Percentiles rank a stretch among this genome's conserved stretches.
phyloP scores from a whole-genome alignment of 148 eudicot genomes.

The Bassia scoparia region DNA sequence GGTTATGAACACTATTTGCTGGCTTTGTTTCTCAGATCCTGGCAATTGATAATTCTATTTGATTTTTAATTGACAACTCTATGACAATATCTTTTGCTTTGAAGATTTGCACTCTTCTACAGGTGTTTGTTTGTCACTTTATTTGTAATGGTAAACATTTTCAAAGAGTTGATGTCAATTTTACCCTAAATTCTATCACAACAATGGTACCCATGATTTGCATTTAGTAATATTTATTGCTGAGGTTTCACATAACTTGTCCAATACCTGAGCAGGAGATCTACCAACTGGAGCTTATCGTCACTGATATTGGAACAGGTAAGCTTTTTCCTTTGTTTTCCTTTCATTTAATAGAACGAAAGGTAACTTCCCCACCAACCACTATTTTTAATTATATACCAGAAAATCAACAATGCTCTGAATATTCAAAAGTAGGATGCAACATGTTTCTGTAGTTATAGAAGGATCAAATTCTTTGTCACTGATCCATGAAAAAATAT shows the following conservation, averaged over 20 bases:
- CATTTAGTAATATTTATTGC: neutral
- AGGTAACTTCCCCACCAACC: neutral
- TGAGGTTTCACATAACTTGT: neutral
- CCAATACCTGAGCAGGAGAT: constrained; percentile 47
- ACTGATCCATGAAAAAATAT: neutral
- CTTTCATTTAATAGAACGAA: neutral
- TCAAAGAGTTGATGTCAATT: neutral
- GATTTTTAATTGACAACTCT: too few relatives aligned
- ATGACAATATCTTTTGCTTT: too few relatives aligned
- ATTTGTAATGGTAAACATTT: neutral
- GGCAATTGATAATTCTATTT: too few relatives aligned
- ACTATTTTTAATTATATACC: too few relatives aligned
- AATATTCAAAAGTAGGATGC: neutral
- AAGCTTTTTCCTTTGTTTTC: neutral
- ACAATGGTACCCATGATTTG: neutral
- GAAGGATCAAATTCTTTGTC: neutral
- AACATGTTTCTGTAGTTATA: neutral
- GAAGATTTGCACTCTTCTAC: too few relatives aligned
- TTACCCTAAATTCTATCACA: neutral
- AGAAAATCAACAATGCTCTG: neutral
- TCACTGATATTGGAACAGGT: constrained; percentile 88
- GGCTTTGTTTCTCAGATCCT: too few relatives aligned
- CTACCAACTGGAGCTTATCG: constrained; percentile 61
- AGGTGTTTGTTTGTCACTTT: too few relatives aligned
- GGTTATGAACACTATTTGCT: too few relatives aligned